Evolutionary conservation across 306 rosid species (phyloP).

Genomic region (Hippophae rhamnoides): DNA sequence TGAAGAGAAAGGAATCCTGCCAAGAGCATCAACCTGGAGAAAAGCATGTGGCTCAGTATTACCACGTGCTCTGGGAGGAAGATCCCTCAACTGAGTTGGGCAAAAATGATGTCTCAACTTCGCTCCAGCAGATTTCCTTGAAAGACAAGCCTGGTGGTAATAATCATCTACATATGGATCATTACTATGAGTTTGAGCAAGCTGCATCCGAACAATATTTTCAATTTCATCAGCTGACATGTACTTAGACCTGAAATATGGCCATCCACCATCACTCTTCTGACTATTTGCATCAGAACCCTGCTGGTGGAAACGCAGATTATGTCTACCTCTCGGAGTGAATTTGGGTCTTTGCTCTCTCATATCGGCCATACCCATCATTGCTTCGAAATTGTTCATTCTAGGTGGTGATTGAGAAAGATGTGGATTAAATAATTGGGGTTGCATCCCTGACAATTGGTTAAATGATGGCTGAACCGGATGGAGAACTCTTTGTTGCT

Average conservation of each 20-base stretch:
- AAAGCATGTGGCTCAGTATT: constrained; percentile 88
- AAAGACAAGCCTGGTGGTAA: constrained; percentile 86
- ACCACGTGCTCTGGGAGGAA: constrained; percentile 67
- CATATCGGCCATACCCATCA: constrained; percentile 63
- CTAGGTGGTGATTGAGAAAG: constrained; percentile 52
- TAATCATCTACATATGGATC: constrained; percentile 98
- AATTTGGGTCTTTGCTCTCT: constrained; percentile 73
- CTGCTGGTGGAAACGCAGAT: constrained; percentile 45
- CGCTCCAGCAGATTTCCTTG: constrained; percentile 65
- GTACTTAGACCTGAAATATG: constrained; percentile 66
- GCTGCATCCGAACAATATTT: constrained; percentile 84
- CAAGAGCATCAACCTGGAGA: constrained; percentile 98
- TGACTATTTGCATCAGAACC: constrained; percentile 50
- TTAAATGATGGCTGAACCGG: constrained; percentile 41
- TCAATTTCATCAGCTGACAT: constrained; percentile 87
- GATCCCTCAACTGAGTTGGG: constrained; percentile 83
- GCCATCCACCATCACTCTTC: constrained; percentile 63
- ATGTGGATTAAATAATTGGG: constrained; percentile 42
- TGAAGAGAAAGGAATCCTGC: constrained; percentile 97
- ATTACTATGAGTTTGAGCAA: constrained; percentile 88
- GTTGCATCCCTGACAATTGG: constrained; percentile 38
- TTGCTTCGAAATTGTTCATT: constrained; percentile 61
- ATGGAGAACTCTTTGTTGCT: constrained; percentile 46
- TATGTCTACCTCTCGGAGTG: constrained; percentile 50
- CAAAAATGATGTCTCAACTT: constrained; percentile 86